A percentile compares a stretch with the other conserved stretches of the same genome.
phyloP scores from a whole-genome alignment of 140 eudicot species.

The Senecio squalidus region DNA sequence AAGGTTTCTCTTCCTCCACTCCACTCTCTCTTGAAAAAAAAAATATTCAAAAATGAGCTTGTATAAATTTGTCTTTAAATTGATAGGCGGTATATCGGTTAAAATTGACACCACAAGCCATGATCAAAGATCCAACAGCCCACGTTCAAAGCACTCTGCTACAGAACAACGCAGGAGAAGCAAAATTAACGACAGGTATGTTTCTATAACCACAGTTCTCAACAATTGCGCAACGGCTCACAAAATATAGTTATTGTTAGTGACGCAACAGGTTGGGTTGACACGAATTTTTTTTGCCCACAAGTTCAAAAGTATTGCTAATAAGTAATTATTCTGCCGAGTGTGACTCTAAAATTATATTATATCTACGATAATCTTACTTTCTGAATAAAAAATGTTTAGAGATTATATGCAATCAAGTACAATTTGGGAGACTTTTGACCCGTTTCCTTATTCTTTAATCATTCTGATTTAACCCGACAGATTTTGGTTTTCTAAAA shows the following conservation, averaged over 20 bases:
- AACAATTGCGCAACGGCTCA: too few species aligned
- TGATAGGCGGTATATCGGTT: slow-evolving; percentile 25
- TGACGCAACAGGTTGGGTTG: too few species aligned
- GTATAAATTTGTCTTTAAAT: not conserved
- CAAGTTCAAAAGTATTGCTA: too few species aligned
- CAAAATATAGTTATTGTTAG: too few species aligned
- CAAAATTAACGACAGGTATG: slow-evolving; percentile 97
- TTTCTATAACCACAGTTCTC: slow-evolving; percentile 2
- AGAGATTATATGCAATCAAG: too few species aligned
- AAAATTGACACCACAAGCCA: slow-evolving; percentile 35
- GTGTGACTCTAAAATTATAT: too few species aligned
- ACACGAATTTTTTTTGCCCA: too few species aligned
- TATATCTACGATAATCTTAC: too few species aligned
- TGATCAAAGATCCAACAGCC: slow-evolving; percentile 76
- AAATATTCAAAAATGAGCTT: not conserved
- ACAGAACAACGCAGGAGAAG: slow-evolving; percentile 97
- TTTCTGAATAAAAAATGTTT: too few species aligned
- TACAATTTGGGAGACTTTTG: too few species aligned
- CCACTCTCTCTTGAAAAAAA: not conserved
- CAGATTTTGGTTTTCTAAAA: not conserved
- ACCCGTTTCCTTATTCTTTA: not conserved
- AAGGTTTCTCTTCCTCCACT: slow-evolving; percentile 32
- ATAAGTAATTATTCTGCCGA: too few species aligned
- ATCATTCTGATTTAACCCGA: not conserved
- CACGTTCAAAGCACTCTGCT: slow-evolving; percentile 96